Evolutionary conservation across 2,329 filamentous ascomycete genomes (phyloP), one percentile per base, ranked within the genome.

Genomic region (Pseudogymnoascus sp.): DNA sequence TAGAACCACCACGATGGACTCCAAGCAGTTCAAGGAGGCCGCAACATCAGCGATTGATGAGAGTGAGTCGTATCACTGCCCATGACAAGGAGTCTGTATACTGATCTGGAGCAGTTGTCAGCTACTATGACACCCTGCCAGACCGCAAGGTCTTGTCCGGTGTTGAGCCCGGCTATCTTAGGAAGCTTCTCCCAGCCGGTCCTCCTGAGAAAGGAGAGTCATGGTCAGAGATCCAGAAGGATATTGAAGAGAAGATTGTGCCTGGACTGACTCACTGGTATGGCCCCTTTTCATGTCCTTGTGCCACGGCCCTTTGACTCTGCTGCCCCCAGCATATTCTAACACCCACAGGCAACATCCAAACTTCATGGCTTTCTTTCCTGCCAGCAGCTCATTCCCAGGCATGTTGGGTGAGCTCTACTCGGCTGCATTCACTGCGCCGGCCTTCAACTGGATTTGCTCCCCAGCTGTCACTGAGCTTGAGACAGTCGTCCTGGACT

Each of bases 381-480:
- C 93, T 1, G 91, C 91, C 60, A 87, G 85, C 24, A 87, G 88
- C 61, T 90, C 89, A 37, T 97, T 89, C 73, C 92, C 93, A 0
- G 85, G 87, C 28, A 93, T 96, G 75, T 82, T 98, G 10, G 93
- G 91, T 19, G 93, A 98, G 77, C 87, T 98, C 79, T 98, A 96
- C 80, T 91, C 87, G 46, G 88, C 90, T 4, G 89, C 91, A 6
- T 93, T 97, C 77, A 95, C 87, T 11, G 90, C 90, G 14, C 91
- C 93, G 1, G 91, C 91, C 40, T 98, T 98, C 81, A 98, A 98
- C 77, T 98, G 93, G 93, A 87, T 97, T 67, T 97, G 93, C 77
- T 92, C 88, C 5, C 93, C 93, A 0, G 92, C 90, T 6, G 88
- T 95, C 16, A 98, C 93, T 0, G 93, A 98, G 78, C 83, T 98